Conservation (phyloP, 495 filamentous ascomycete genomes). For the Tuber brumale region DNA sequence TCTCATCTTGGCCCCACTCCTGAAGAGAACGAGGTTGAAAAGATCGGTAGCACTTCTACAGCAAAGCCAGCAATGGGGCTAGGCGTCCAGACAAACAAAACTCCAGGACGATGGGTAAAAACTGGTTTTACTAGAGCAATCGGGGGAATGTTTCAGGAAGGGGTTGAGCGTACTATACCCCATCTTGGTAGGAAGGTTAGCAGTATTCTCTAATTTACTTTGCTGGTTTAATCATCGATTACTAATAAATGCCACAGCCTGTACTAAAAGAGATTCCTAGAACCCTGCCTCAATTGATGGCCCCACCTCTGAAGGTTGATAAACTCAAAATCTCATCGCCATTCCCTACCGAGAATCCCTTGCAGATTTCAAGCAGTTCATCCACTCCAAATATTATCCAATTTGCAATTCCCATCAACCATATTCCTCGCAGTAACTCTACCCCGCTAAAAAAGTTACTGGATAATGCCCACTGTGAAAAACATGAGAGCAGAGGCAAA, state of each 20-base stretch:
- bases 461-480: not conserved
- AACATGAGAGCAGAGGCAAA: no score
- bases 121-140: not conserved
- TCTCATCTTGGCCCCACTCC: not conserved
- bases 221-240: not conserved
- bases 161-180: not conserved
- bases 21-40: not conserved
- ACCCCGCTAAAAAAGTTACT: not conserved
- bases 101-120: not conserved
- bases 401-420: conserved; percentile 12
- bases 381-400: conserved; percentile 20
- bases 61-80: not conserved
- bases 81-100: not conserved
- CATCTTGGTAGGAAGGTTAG: not conserved
- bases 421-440: not conserved
- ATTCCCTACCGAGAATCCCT: conserved; percentile 24
- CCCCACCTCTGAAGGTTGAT: not conserved
- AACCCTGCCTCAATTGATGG: not conserved
- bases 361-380: conserved; percentile 15
- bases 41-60: not conserved
- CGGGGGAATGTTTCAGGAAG: not conserved
- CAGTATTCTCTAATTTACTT: not conserved
- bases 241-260: not conserved
- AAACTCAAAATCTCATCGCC: conserved; percentile 22
- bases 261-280: not conserved